These are phyloP conservation scores for Neckera pumila DNA, from an alignment of 225 moss, liverwort and hornwort species.

Conservation along the genomic window DNA sequence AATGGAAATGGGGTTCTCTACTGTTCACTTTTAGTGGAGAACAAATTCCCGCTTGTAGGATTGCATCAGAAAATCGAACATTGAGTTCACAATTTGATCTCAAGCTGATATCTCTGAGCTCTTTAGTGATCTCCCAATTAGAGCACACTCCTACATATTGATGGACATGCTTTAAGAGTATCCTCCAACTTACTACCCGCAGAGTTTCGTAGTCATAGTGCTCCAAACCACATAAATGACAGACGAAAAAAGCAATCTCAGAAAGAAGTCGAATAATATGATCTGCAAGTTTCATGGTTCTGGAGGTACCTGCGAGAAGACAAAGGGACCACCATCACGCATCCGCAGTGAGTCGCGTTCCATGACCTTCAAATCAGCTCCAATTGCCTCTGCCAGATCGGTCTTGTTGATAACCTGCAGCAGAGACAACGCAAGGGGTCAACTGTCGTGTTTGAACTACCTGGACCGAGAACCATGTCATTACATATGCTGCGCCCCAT, in stretches of 20 bases:
- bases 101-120: background rate
- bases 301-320: conserved; percentile 70
- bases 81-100: background rate
- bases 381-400: conserved; percentile 85
- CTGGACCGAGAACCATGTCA: background rate
- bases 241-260: background rate
- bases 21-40: background rate
- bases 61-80: background rate
- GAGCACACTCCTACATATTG: background rate
- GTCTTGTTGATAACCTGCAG: conserved; percentile 94
- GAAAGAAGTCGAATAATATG: background rate
- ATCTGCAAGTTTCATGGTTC: background rate
- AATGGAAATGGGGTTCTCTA: background rate
- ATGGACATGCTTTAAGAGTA: background rate
- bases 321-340: conserved; percentile 96
- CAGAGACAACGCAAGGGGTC: background rate
- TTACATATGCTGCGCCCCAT: background rate
- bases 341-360: conserved; percentile 91
- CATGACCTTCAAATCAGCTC: conserved; percentile 95
- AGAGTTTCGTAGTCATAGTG: background rate
- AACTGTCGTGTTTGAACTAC: background rate
- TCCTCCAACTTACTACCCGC: background rate
- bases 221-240: background rate
- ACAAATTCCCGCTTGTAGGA: background rate
- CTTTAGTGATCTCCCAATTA: background rate